Evolutionary conservation across 2,329 filamentous ascomycete species (phyloP).

Genomic region (Sporothrix luriei): DNA sequence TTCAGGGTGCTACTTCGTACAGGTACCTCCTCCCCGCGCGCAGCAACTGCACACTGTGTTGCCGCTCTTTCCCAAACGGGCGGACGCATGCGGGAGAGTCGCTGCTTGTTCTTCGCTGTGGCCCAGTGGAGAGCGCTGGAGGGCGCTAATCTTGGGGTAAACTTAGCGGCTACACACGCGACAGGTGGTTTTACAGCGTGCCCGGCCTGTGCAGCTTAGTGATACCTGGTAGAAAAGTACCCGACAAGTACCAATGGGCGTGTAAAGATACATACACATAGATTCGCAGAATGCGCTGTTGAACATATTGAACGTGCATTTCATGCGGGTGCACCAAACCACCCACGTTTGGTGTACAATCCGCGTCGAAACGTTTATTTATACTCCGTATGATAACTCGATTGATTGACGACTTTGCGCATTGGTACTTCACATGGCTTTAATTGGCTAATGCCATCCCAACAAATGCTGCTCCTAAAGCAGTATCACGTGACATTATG

Average conservation of each 20-base stretch:
- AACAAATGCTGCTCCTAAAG: background rate
- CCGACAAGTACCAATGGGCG: background rate
- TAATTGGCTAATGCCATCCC: slow-evolving; percentile 10
- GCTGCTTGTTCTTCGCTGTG: background rate
- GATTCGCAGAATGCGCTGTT: background rate
- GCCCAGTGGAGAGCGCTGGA: slow-evolving; percentile 1
- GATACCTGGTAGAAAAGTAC: background rate
- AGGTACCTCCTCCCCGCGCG: background rate
- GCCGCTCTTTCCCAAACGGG: slow-evolving; percentile 22
- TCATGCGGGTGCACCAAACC: background rate
- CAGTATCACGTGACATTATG: background rate
- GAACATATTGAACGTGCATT: background rate
- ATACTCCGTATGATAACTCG: background rate
- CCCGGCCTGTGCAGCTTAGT: background rate
- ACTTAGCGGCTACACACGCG: slow-evolving; percentile 3
- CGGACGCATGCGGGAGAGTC: slow-evolving; percentile 19
- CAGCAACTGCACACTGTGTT: slow-evolving; percentile 21
- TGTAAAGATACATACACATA: background rate
- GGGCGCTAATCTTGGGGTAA: background rate
- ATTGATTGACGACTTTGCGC: background rate
- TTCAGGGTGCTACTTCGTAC: background rate
- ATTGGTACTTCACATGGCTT: background rate
- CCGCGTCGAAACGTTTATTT: background rate
- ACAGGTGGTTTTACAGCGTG: slow-evolving; percentile 6
- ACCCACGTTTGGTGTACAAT: background rate